These are phyloP conservation scores for Aspergillus sp. DNA, from an alignment of 2,329 filamentous ascomycete genomes.

Conservation along the genomic window DNA sequence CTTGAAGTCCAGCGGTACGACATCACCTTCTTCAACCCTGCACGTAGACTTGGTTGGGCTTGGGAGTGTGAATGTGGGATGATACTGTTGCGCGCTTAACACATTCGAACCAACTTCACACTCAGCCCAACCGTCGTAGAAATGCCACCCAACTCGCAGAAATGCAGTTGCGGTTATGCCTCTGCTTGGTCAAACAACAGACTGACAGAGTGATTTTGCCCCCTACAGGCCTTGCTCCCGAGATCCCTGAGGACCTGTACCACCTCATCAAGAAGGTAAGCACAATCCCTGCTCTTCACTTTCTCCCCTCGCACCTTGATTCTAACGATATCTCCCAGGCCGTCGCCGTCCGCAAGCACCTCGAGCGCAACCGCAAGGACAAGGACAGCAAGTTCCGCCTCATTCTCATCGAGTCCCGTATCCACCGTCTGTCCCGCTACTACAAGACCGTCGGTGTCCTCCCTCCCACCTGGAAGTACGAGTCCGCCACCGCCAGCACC, in stretches of 20 bases:
- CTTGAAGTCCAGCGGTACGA: slow-evolving; percentile 93
- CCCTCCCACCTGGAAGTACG: slow-evolving; percentile 97
- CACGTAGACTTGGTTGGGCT: slow-evolving; percentile 10
- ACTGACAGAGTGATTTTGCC: slow-evolving; percentile 86
- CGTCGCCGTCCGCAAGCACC: slow-evolving; percentile 99
- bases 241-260: slow-evolving; percentile 99
- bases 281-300: not conserved
- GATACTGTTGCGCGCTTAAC: not conserved
- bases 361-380: slow-evolving; percentile 99
- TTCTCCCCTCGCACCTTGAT: not conserved
- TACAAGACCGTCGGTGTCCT: slow-evolving; percentile 92
- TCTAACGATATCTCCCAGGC: slow-evolving; percentile 60
- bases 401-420: slow-evolving; percentile 99
- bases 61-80: slow-evolving; percentile 4
- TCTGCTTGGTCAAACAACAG: slow-evolving; percentile 77
- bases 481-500: slow-evolving; percentile 94
- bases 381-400: slow-evolving; percentile 99
- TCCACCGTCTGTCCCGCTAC: slow-evolving; percentile 99
- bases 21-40: slow-evolving; percentile 27
- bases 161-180: slow-evolving; percentile 58
- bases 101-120: not conserved
- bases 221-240: slow-evolving; percentile 90
- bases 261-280: slow-evolving; percentile 99
- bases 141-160: slow-evolving; percentile 9
- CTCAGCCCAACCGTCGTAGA: not conserved